These are phyloP conservation scores for Clonostachys byssicola DNA, from an alignment of 2,329 filamentous ascomycete species.

Conservation along the genomic window DNA sequence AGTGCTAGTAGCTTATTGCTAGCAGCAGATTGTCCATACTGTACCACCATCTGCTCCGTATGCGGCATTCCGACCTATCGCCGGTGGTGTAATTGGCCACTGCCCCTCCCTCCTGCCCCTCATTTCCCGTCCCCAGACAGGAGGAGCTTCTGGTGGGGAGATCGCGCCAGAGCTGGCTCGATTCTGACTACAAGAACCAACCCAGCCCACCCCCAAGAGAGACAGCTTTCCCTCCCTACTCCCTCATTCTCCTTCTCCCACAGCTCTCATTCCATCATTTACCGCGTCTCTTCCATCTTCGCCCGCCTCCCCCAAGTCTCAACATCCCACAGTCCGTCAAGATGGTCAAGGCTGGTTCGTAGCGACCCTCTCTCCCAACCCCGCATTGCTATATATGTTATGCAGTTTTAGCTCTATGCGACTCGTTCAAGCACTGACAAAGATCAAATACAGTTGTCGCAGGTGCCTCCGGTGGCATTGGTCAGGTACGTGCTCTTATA, in stretches of 20 bases:
- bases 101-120: no score
- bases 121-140: no score
- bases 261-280: neutral
- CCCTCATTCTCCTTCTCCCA: neutral
- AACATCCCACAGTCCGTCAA: constrained; percentile 13
- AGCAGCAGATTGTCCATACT: no score
- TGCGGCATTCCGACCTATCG: no score
- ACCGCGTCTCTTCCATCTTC: neutral
- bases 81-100: no score
- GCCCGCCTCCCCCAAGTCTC: neutral
- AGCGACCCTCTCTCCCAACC: constrained; percentile 9
- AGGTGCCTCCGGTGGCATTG: constrained; percentile 97
- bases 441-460: constrained; percentile 62
- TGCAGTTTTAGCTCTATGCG: constrained; percentile 2
- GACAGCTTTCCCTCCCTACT: neutral
- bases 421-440: constrained; percentile 5
- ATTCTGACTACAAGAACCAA: neutral
- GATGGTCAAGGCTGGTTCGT: constrained; percentile 61
- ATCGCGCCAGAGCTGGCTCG: no score
- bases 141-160: no score
- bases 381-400: constrained; percentile 9
- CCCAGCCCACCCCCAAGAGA: neutral
- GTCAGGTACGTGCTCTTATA: constrained; percentile 62
- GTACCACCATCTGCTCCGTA: no score
- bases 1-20: no score